A percentile compares a stretch with the other conserved stretches of the same genome.
phyloP scores from a whole-genome alignment of 768 basidiomycete genomes.

The Leccinum sublutescens region DNA sequence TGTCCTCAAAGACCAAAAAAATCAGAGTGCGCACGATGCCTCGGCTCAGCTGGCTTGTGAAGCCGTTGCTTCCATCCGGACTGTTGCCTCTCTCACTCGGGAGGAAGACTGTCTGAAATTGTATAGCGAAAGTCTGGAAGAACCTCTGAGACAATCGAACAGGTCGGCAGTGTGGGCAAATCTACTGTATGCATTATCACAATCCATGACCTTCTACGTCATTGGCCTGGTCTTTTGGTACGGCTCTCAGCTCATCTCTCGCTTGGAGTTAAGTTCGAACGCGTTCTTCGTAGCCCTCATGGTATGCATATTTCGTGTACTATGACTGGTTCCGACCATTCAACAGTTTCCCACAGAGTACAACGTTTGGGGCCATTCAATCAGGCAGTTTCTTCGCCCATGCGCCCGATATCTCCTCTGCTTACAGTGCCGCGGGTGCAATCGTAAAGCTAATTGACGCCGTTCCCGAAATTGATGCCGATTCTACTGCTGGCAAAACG shows the following conservation, averaged over 20 bases:
- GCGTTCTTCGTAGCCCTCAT: conserved; percentile 84
- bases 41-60: conserved; percentile 92
- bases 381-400: conserved; percentile 83
- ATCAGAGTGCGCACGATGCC: conserved; percentile 74
- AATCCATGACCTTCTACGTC: conserved; percentile 73
- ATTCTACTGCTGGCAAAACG: conserved; percentile 60
- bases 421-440: conserved; percentile 71
- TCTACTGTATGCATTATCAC: conserved; percentile 68
- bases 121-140: conserved; percentile 71
- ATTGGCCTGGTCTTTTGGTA: conserved; percentile 86
- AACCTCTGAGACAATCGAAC: conserved; percentile 65
- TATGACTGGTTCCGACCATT: background rate
- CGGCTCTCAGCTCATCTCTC: conserved; percentile 61
- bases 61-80: conserved; percentile 85
- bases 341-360: conserved; percentile 42
- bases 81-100: conserved; percentile 84
- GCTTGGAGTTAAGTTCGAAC: conserved; percentile 33
- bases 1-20: conserved; percentile 80
- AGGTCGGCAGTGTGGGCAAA: conserved; percentile 63
- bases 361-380: conserved; percentile 80
- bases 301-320: conserved; percentile 39
- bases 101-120: conserved; percentile 75
- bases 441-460: conserved; percentile 78
- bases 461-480: conserved; percentile 75
- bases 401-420: conserved; percentile 87